phyloP scores from a whole-genome alignment of 2,329 filamentous ascomycete genomes.

The Botryotinia calthae region DNA sequence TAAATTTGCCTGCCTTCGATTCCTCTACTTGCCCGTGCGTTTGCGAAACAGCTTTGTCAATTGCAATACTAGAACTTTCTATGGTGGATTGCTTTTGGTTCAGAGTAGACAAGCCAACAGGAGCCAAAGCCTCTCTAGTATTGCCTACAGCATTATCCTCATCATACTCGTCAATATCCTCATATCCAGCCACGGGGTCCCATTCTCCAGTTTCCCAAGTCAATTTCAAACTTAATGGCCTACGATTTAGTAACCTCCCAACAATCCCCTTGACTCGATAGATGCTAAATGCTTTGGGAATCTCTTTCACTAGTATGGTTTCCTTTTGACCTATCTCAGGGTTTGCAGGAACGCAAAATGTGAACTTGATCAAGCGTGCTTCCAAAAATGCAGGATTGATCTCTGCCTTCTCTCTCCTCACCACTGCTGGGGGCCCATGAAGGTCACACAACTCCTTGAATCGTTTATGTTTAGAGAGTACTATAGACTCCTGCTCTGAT shows the following conservation, averaged over 20 bases:
- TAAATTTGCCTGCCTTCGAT: constrained; percentile 53
- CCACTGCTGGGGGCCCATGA: constrained; percentile 69
- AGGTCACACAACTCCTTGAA: constrained; percentile 71
- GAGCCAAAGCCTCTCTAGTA: constrained; percentile 21
- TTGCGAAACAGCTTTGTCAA: not conserved
- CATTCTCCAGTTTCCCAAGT: constrained; percentile 90
- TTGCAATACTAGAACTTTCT: not conserved
- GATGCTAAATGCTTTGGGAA: constrained; percentile 76
- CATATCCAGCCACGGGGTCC: constrained; percentile 70
- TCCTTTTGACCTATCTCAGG: constrained; percentile 24
- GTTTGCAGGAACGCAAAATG: constrained; percentile 44
- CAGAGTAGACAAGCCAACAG: constrained; percentile 15
- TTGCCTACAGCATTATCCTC: constrained; percentile 48
- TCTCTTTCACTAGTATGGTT: constrained; percentile 38
- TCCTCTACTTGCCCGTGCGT: not conserved
- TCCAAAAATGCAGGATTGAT: constrained; percentile 80
- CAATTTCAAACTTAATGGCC: constrained; percentile 63
- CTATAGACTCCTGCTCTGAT: constrained; percentile 49
- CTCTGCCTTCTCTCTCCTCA: constrained; percentile 46
- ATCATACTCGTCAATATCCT: constrained; percentile 55
- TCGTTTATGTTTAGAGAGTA: constrained; percentile 65
- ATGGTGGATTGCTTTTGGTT: constrained; percentile 31
- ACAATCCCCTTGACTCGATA: constrained; percentile 80
- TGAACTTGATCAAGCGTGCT: constrained; percentile 68
- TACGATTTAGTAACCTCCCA: constrained; percentile 63